phyloP scores from a whole-genome alignment of 306 rosid genomes.

The Hylodesmum podocarpum region DNA sequence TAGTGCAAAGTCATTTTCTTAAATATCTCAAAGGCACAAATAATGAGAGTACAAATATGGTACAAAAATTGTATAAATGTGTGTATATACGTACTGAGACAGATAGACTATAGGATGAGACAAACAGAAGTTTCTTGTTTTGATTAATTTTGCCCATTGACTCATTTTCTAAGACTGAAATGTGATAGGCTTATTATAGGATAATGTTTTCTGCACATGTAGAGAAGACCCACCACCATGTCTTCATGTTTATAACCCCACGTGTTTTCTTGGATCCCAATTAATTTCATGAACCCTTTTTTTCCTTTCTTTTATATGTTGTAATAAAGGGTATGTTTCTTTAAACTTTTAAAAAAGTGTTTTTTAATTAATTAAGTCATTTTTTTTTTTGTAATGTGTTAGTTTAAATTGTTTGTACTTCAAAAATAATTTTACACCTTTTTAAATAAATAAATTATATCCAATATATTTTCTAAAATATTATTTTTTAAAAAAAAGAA shows the following conservation, averaged over 20 bases:
- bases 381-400: too few species aligned
- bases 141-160: background rate
- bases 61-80: background rate
- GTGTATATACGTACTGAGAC: background rate
- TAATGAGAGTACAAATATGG: too few species aligned
- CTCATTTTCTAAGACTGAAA: constrained; percentile 2
- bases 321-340: too few species aligned
- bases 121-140: constrained; percentile 21
- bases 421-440: too few species aligned
- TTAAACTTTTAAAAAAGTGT: too few species aligned
- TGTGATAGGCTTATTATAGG: background rate
- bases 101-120: background rate
- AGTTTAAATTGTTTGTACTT: too few species aligned
- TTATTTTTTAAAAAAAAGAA: too few species aligned
- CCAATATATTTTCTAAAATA: too few species aligned
- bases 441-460: too few species aligned
- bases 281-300: background rate
- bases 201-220: constrained; percentile 34
- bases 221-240: constrained; percentile 34
- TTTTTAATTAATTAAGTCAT: too few species aligned
- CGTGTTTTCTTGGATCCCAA: constrained; percentile 3
- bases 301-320: background rate
- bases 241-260: background rate
- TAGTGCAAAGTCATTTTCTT: background rate
- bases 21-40: too few species aligned